Evolutionary conservation across 1,139 yeast genomes (phyloP), one percentile per base, ranked within the genome.

Genomic region (Blastobotrys aristatus): DNA sequence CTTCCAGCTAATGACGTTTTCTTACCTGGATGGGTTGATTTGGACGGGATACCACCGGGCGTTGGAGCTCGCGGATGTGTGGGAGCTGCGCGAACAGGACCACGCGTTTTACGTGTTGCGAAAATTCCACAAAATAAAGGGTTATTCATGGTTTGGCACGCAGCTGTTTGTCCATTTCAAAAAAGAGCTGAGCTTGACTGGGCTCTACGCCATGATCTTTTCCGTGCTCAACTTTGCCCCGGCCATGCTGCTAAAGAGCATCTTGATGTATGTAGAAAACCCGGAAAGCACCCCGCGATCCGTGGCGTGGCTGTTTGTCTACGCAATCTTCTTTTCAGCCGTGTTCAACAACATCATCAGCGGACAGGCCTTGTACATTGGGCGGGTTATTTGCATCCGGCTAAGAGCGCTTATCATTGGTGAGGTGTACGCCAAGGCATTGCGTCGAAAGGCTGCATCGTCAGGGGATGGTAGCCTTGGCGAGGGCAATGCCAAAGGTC

Each of bases 311-410:
- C 75, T 89, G 44, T 86, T 83, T 60, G 94, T 92, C 16, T 65
- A 79, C 49, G 72, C 81, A 51, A 83, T 92, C 83, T 82, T 92
- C 30, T 59, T 77, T 30, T 71, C 80, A 46, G 81, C 84, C 54
- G 65, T 85, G 44, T 53, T 80, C n/a, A 81, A 82, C 49, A 79
- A 90, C 8, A 61, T 80, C 32, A 70, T 81, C 39, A 73, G 82
- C 24, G 96, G 96, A 37, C 87, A 88, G 65, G 87, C 96, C n/a
- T 74, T 89, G 48, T 92, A 80, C 64, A 72, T 85, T 51, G 97
- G 98, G 50, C 82, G 98, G 71, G 79, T 96, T 64, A 88, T 92
- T 38, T 89, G 97, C 68, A 79, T 88, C 45, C 79, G 96, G 66
- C 79, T 90, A 83, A 83, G 85, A 60, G 89, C 97, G 11, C 79